phyloP scores from a whole-genome alignment of 2,329 filamentous ascomycete species.

The Talaromyces piceae region DNA sequence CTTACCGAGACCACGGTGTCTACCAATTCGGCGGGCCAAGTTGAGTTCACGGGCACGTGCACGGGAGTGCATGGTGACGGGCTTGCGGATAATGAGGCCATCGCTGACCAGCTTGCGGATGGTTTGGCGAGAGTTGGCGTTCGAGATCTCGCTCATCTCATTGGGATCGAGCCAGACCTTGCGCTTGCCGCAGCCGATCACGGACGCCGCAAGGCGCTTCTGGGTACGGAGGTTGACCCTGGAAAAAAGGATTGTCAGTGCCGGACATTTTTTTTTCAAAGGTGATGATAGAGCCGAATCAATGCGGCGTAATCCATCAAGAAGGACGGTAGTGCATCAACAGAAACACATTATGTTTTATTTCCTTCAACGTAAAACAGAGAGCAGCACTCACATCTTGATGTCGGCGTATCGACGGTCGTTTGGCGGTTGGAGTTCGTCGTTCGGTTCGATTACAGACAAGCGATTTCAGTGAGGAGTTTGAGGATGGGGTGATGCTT shows the following conservation, averaged over 20 bases:
- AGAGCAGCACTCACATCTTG: conserved; percentile 38
- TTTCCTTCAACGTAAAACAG: conserved; percentile 12
- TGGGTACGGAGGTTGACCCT: conserved; percentile 99
- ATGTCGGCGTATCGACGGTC: conserved; percentile 40
- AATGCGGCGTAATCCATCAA: conserved; percentile 4
- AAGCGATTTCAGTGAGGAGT: conserved; percentile 33
- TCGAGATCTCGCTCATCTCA: conserved; percentile 98
- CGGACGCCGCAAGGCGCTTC: conserved; percentile 98
- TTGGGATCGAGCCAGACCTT: conserved; percentile 99
- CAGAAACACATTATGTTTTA: conserved; percentile 16
- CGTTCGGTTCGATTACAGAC: conserved; percentile 31
- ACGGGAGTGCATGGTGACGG: conserved; percentile 99
- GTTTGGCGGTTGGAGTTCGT: conserved; percentile 39
- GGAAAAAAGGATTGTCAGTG: conserved; percentile 17
- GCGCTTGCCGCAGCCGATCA: conserved; percentile 98
- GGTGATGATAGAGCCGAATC: conserved; percentile 14
- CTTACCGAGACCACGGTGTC: conserved; percentile 99
- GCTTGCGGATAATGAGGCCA: conserved; percentile 99
- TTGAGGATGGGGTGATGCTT: conserved; percentile 33
- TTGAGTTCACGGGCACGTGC: conserved; percentile 91
- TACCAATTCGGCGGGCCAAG: conserved; percentile 86
- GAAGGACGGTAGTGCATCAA: conserved; percentile 14
- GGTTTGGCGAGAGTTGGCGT: conserved; percentile 99
- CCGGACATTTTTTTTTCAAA: conserved; percentile 2
- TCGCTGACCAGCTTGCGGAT: conserved; percentile 99